Evolutionary conservation across 208 protist genomes (phyloP).

Genomic region (Borovskyia barvae): DNA sequence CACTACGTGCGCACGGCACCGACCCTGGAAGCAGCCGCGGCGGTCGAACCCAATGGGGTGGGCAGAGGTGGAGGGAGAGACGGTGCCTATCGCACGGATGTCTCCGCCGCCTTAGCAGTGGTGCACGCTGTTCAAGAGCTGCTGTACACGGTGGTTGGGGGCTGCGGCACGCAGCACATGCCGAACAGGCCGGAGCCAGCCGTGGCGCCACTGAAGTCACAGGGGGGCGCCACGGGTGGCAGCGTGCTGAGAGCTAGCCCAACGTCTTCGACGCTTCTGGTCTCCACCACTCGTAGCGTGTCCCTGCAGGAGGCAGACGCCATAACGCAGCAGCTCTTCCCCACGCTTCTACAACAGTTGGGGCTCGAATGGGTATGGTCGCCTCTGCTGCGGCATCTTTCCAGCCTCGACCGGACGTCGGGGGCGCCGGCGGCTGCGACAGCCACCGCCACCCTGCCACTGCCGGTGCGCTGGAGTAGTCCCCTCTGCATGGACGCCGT

Average conservation of each 20-base stretch:
- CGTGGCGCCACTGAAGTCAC: not conserved
- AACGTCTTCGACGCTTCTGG: not conserved
- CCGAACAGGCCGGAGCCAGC: slow-evolving; percentile 20
- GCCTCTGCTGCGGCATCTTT: slow-evolving; percentile 44
- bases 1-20: slow-evolving; percentile 11
- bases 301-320: slow-evolving; percentile 62
- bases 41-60: not conserved
- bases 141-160: slow-evolving; percentile 54
- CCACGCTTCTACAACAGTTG: slow-evolving; percentile 64
- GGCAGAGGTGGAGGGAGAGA: no score
- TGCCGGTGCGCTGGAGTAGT: slow-evolving; percentile 42
- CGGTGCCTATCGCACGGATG: no score
- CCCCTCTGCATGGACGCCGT: slow-evolving; percentile 41
- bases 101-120: slow-evolving; percentile 12
- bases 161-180: slow-evolving; percentile 27
- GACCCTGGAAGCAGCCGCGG: not conserved
- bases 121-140: slow-evolving; percentile 60
- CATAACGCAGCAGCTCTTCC: slow-evolving; percentile 49
- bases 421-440: no score
- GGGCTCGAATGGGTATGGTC: slow-evolving; percentile 88
- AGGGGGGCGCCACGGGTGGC: not conserved
- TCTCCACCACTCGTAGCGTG: slow-evolving; percentile 43
- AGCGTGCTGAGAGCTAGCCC: not conserved
- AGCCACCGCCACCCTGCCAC: no score
- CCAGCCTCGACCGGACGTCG: slow-evolving; percentile 38